Base-by-base conservation (phyloP, 202 grass and related monocot genomes). In the Panicum hallii region DNA sequence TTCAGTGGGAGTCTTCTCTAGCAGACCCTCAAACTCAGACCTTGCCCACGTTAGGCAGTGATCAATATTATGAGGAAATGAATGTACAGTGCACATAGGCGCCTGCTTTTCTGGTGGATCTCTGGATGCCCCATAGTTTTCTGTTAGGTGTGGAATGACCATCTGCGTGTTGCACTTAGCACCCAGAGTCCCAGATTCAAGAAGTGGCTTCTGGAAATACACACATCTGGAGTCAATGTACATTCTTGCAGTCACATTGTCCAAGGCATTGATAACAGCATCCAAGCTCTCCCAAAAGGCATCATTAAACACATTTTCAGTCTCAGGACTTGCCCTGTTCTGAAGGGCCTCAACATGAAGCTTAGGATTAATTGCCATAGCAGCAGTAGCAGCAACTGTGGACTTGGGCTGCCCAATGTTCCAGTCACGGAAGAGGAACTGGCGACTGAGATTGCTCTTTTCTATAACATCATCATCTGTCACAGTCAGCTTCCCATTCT, bases 401-500 rank as follows among this genome's bases (percentile, higher is more conserved):
- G 95, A 97, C 88, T 97, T 97, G 4, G 92, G 90, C 66, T 97
- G 95, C 36, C 95, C 90, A 78, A 97, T 97, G 85, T 97, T 94
- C 87, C 92, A 97, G 72, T 97, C 92, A 36, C 95, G 92, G 87
- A 97, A 95, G 63, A 95, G 92, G 84, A 97, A 97, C 61, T 97
- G 95, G 16, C 95, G 95, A 79, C 95, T 97, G 44, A 97, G 92
- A 88, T 97, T 97, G 72, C 95, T 97, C 80, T 93, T 97, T 84
- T 97, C 92, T 87, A 95, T 97, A 23, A 97, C 88, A 91, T 97
- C 92, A 70, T 97, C 95, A 91, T 97, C 95, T 80, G 95, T 97
- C 82, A 95, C 72, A 15, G 87, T 97, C 47, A 97, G 85, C 46
- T 89, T 95, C 53, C 95, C 92, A 77, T 85, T 87, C 19, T 75